A percentile compares a stretch with the other conserved stretches of the same genome.
These are phyloP conservation scores for Solanum rostratum DNA, from an alignment of 257 asterid genomes.

Conservation along the genomic window DNA sequence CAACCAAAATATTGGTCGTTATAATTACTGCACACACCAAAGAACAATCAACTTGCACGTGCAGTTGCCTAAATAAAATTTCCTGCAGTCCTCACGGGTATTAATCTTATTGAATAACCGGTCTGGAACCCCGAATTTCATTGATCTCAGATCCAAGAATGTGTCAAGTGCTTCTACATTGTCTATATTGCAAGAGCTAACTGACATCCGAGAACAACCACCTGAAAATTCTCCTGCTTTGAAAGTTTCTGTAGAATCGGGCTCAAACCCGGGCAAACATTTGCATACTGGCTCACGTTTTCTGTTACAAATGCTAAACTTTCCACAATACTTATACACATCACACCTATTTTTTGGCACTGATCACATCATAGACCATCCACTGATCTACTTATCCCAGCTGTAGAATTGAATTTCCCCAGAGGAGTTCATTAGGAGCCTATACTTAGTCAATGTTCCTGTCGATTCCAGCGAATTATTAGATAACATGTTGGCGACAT, in stretches of 20 bases:
- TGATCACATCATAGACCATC: conserved; percentile 8
- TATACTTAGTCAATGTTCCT: background rate
- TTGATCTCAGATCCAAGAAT: conserved; percentile 1
- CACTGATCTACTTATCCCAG: background rate
- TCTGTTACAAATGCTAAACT: conserved; percentile 10
- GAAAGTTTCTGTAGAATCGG: background rate
- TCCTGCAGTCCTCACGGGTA: conserved; percentile 1
- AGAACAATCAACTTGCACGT: too few relatives aligned
- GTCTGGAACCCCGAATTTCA: background rate
- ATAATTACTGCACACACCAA: too few relatives aligned
- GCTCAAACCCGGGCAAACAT: conserved; percentile 22
- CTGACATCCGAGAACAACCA: conserved; percentile 6
- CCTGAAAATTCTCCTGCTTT: background rate
- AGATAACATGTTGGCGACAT: background rate
- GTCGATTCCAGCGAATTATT: background rate
- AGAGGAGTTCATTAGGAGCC: conserved; percentile 17
- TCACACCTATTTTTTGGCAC: conserved; percentile 12
- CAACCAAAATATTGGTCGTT: background rate
- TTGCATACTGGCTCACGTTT: background rate
- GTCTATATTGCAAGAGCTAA: background rate
- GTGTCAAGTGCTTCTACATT: background rate
- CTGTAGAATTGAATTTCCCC: conserved; percentile 20
- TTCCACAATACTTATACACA: conserved; percentile 14
- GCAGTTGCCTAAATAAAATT: conserved; percentile 9
- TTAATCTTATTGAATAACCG: accelerated